A percentile compares a stretch with the other conserved stretches of the same genome.
These are phyloP conservation scores for Phialophora chinensis DNA, from an alignment of 2,329 filamentous ascomycete species.

Conservation along the genomic window DNA sequence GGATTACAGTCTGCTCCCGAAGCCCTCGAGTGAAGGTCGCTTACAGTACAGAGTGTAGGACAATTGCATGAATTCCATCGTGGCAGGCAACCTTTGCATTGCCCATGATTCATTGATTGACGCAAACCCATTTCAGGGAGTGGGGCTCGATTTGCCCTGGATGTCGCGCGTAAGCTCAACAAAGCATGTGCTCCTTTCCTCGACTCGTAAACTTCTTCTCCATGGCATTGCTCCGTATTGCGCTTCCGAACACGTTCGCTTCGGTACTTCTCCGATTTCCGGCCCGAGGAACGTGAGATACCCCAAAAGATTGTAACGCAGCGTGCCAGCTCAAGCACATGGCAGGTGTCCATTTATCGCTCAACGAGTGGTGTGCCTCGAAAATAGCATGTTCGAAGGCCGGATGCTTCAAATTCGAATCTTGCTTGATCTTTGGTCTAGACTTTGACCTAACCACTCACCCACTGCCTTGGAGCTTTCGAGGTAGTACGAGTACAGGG, in stretches of 20 bases:
- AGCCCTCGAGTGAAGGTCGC: not conserved
- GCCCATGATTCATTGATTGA: not conserved
- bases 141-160: not conserved
- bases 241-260: not conserved
- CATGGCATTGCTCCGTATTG: not conserved
- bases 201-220: not conserved
- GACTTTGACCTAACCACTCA: not conserved
- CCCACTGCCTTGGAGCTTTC: not conserved
- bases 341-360: not conserved
- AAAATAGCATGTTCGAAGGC: not conserved
- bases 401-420: not conserved
- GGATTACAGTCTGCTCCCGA: not conserved
- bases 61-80: not conserved
- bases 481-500: not conserved
- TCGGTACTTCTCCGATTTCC: slow-evolving; percentile 2
- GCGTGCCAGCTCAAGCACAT: not conserved
- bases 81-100: not conserved
- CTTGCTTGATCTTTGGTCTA: not conserved
- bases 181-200: not conserved
- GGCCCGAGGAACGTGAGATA: not conserved
- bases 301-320: too few species aligned
- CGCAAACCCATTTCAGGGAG: not conserved
- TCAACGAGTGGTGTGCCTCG: not conserved
- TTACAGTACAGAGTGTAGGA: not conserved
- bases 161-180: slow-evolving; percentile 3